Base-by-base conservation (phyloP, 805 yeast species). In the Ogataea neopini region DNA sequence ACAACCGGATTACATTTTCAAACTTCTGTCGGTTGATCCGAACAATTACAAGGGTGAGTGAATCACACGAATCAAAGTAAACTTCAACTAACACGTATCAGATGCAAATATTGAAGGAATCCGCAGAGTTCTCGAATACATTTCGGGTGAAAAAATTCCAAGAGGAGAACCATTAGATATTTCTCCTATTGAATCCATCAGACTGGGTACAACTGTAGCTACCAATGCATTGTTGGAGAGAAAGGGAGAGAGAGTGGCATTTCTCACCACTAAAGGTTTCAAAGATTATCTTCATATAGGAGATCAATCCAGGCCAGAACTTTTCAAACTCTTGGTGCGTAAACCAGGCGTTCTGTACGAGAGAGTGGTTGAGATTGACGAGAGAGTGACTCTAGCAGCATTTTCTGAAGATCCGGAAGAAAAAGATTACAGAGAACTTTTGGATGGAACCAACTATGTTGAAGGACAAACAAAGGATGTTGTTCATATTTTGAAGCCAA, bases 401-500 rank as follows among this genome's bases (percentile, higher is more conserved):
- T 61, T 45, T 41, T 56, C 51, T 28, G 60, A 54, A 32, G 57
- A 58, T 38, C 64, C 60, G 5, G 34, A 28, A 18, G 39, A 37
- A 18, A 32, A 42, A 19, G 44, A 41, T 23, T 41, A 13, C 42
- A 22, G 48, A 11, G 54, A 55, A 9, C 36, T 56, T 29, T 22
- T 53, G 14, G 63, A 64, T 41, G 63, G 58, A 10, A 42, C 37
- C 6, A 44, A 36, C 35, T 50, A 53, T 49, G 73, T 70, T n/a
- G 52, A 55, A 14, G 76, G 76, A 23, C 64, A 59, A 47, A 71
- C 74, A 5, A 61, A 66, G 39, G 74, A 72, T 40, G 69, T 70
- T 3, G 57, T 70, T 39, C 62, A 67, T 50, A 63, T 72, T 13
- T 44, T 72, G 23, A 57, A 61, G 36, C 73, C 72, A 0, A 47